Evolutionary conservation across 2,329 filamentous ascomycete genomes (phyloP).

Genomic region (Ascochyta rabiei): DNA sequence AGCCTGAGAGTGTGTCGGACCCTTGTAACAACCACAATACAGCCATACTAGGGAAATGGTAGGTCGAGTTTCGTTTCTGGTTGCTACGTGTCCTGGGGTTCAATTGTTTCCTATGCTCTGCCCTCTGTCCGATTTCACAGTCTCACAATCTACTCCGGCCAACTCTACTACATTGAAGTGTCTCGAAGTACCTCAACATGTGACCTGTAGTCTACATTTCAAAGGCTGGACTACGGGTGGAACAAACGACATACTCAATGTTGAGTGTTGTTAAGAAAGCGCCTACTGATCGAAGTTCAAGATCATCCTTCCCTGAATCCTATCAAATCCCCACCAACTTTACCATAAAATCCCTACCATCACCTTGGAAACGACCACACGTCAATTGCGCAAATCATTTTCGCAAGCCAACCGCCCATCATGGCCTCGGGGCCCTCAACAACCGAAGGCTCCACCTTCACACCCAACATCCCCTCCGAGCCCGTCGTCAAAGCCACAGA

Average conservation of each 20-base stretch:
- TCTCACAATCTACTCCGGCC: neutral
- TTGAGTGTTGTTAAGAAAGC: neutral
- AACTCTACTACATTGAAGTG: neutral
- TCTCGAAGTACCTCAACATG: neutral
- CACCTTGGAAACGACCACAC: neutral
- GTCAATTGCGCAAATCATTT: too few species aligned
- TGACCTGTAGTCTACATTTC: neutral
- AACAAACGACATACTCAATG: neutral
- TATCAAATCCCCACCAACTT: neutral
- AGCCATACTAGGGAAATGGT: neutral
- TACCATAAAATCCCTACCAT: neutral
- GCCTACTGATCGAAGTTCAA: neutral
- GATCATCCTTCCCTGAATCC: neutral
- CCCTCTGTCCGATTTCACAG: neutral
- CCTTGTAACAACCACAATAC: neutral
- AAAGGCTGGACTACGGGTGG: neutral
- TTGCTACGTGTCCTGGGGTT: neutral
- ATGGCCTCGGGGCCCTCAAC: conserved; percentile 19
- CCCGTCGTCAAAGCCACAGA: conserved; percentile 36
- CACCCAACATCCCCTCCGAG: conserved; percentile 33
- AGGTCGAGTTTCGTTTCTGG: neutral
- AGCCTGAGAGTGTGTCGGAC: neutral
- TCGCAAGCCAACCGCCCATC: neutral
- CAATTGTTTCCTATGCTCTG: too few species aligned
- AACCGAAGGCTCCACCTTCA: conserved; percentile 35